Evolutionary conservation across 1,284 basidiomycete genomes (phyloP).

Genomic region (Neolentinus lepideus): DNA sequence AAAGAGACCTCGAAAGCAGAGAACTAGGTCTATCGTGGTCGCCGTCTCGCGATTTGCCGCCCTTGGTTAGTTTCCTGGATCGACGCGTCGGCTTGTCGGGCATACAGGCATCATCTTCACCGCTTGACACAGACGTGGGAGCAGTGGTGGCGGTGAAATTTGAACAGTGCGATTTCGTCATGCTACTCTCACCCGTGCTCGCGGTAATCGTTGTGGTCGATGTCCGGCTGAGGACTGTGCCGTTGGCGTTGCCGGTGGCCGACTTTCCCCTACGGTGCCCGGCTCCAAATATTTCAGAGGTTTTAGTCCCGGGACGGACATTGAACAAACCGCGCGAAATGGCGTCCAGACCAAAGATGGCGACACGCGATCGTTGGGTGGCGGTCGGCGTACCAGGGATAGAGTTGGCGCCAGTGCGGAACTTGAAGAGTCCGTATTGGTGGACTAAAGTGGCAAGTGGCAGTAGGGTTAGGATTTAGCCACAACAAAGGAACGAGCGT

Average conservation of each 20-base stretch:
- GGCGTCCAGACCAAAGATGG: slow-evolving; percentile 79
- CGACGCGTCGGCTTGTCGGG: slow-evolving; percentile 38
- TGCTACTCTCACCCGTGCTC: slow-evolving; percentile 53
- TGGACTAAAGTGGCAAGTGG: slow-evolving; percentile 61
- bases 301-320: slow-evolving; percentile 48
- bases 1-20: slow-evolving; percentile 15
- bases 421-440: slow-evolving; percentile 81
- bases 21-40: slow-evolving; percentile 32
- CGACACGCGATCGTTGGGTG: slow-evolving; percentile 58
- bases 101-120: slow-evolving; percentile 51
- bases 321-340: slow-evolving; percentile 77
- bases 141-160: slow-evolving; percentile 56
- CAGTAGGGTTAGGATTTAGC: slow-evolving; percentile 9
- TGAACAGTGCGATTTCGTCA: slow-evolving; percentile 62
- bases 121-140: slow-evolving; percentile 34
- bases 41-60: slow-evolving; percentile 47
- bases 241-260: slow-evolving; percentile 19
- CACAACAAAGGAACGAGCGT: background rate
- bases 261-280: slow-evolving; percentile 60
- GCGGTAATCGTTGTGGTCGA: slow-evolving; percentile 33
- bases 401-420: slow-evolving; percentile 69
- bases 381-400: slow-evolving; percentile 76
- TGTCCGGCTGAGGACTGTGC: slow-evolving; percentile 38
- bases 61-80: slow-evolving; percentile 49
- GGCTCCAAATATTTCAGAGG: slow-evolving; percentile 63